Percentiles rank a stretch among this genome's conserved stretches.
These are phyloP conservation scores for Neopestalotiopsis sp. DNA, from an alignment of 2,329 filamentous ascomycete species.

Conservation along the genomic window DNA sequence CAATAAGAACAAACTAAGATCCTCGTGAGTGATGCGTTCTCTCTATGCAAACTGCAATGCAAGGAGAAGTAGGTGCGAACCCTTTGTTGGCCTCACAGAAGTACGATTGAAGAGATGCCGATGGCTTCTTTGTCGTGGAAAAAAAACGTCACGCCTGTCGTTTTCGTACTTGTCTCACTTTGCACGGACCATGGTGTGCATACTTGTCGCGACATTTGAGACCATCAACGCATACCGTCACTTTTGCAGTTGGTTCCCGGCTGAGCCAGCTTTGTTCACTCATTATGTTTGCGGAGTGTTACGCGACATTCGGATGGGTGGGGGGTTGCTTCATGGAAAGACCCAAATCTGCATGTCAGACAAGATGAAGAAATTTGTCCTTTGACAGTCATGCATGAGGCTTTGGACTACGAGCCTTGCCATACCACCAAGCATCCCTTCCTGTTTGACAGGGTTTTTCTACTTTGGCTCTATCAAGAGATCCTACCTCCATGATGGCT, in stretches of 20 bases:
- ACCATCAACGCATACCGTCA: neutral
- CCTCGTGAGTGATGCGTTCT: neutral
- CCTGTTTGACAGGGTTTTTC: neutral
- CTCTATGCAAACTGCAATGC: neutral
- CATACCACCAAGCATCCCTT: neutral
- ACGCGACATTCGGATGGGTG: neutral
- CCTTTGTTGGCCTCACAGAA: neutral
- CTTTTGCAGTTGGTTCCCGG: neutral
- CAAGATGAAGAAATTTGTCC: neutral
- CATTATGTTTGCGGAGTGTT: neutral
- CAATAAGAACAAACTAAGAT: neutral
- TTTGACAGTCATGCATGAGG: neutral
- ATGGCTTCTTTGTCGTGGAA: slow-evolving; percentile 4
- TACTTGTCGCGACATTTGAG: neutral
- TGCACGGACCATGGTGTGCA: neutral
- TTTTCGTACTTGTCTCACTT: slow-evolving; percentile 10
- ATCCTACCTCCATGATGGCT: neutral
- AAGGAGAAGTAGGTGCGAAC: neutral
- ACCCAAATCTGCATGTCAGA: neutral
- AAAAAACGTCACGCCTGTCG: neutral
- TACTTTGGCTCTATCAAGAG: neutral
- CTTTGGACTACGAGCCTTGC: neutral
- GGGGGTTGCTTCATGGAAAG: neutral
- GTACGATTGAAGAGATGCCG: neutral
- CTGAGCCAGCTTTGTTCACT: neutral